Base-by-base conservation (phyloP, 495 filamentous ascomycete genomes). In the Beverwykella pulmonaria region DNA sequence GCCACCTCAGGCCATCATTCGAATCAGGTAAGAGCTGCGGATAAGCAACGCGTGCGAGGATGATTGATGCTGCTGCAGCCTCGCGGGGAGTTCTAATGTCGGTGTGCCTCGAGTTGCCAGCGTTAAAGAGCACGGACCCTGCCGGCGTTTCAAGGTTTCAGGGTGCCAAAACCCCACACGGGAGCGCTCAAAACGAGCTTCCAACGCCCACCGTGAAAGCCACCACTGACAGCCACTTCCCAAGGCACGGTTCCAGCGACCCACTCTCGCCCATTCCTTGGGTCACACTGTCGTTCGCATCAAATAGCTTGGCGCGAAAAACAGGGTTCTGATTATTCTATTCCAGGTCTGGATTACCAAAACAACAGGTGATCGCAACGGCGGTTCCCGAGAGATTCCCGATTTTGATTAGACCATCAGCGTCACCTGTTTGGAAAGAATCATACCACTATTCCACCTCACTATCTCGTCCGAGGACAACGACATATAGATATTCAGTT, bases 291-390 rank as follows among this genome's bases (percentile, higher is more conserved):
- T n/a, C 15, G 39, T 14, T 3, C 17, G 39, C 39, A 44, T 44
- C 39, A 44, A n/a, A 3, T 14, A 10, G 5, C 39, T 44, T 44
- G 39, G 39, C 39, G 39, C 39, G 2, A 32, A 54, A 54, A 54
- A 19, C 23, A 52, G 26, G 48, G 26, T 52, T 32, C 23, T 19
- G 52, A 52, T 52, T 52, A 52, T 23, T 52, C 48, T 23, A 22
- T 7, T 6, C n/a, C 15, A 3, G 48, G 25, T 8, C 26, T 25
- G 12, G 48, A 52, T 52, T 52, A 52, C 48, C 48, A 22, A 52
- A 54, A 29, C 52, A 54, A 29, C 52, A 54, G 22, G 52, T 54
- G 52, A 54, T 32, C 7, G 25, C 5, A 8, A 15, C 52, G 25
- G 10, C 27, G 6, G 23, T 23, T 32, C 32, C 52, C 52, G 52